Conservation (phyloP, 495 filamentous ascomycete genomes). For the Geopyxis carbonaria region DNA sequence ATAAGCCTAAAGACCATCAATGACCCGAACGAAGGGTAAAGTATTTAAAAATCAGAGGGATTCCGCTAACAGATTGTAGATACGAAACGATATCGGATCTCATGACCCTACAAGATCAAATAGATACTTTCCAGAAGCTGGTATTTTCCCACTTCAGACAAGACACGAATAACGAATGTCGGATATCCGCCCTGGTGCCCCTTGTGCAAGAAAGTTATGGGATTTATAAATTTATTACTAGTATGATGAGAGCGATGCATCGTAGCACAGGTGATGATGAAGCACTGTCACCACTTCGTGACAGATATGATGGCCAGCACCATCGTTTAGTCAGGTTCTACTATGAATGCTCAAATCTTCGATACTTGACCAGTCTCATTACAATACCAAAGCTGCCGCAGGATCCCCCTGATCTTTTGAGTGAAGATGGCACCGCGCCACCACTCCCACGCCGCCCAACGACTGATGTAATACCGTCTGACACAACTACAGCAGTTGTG, state of each 20-base stretch:
- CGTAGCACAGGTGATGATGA: conserved; percentile 83
- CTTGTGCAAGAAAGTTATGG: conserved; percentile 96
- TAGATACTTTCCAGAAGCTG: conserved; percentile 93
- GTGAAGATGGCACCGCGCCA: conserved; percentile 68
- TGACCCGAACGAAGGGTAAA: conserved; percentile 80
- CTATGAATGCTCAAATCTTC: conserved; percentile 94
- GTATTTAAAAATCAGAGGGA: not conserved
- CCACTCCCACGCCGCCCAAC: conserved; percentile 63
- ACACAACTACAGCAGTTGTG: conserved; percentile 41
- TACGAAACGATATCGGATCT: conserved; percentile 95
- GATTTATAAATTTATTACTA: conserved; percentile 90
- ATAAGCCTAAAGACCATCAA: conserved; percentile 95
- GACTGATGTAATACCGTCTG: conserved; percentile 44
- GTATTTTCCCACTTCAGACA: conserved; percentile 90
- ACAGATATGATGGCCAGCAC: conserved; percentile 85
- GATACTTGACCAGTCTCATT: conserved; percentile 89
- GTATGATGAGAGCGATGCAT: conserved; percentile 93
- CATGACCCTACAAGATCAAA: conserved; percentile 93
- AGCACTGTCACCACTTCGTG: conserved; percentile 74
- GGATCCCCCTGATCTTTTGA: conserved; percentile 73
- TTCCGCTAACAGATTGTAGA: conserved; percentile 26
- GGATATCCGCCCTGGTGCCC: conserved; percentile 83
- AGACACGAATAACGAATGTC: conserved; percentile 84
- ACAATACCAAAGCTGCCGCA: conserved; percentile 90
- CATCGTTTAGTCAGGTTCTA: conserved; percentile 93